Conservation (phyloP, 345 rosid genomes). For the Raphanus raphanistrum region DNA sequence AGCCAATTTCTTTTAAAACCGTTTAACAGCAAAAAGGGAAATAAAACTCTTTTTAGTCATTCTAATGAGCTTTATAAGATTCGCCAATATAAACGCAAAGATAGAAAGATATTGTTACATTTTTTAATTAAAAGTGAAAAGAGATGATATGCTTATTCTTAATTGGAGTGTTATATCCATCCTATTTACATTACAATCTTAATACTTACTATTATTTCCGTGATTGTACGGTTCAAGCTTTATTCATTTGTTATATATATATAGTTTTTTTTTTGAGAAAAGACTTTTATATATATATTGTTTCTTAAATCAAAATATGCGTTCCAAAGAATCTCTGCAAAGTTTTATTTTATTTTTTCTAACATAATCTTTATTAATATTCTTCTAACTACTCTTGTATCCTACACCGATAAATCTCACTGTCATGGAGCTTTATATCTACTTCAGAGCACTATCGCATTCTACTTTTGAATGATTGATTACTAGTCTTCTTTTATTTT, state of each 20-base stretch:
- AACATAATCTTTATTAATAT: not conserved
- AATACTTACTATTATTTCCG: constrained; percentile 21
- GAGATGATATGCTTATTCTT: constrained; percentile 18
- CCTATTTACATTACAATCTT: constrained; percentile 18
- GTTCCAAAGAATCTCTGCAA: constrained; percentile 21
- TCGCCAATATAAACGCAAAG: not conserved
- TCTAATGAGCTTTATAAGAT: not conserved
- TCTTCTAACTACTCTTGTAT: constrained; percentile 5
- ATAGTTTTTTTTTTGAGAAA: not conserved
- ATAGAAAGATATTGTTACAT: not conserved
- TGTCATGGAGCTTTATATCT: constrained; percentile 5
- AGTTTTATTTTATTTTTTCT: constrained; percentile 19
- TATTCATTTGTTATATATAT: not conserved
- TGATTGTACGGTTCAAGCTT: constrained; percentile 33
- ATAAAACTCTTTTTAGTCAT: not conserved
- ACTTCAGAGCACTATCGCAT: not conserved
- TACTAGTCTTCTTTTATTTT: constrained; percentile 7
- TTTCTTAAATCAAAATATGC: not conserved
- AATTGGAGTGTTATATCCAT: constrained; percentile 27
- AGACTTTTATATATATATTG: not conserved
- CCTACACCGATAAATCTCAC: constrained; percentile 3
- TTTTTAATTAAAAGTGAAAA: not conserved
- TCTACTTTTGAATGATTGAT: constrained; percentile 19
- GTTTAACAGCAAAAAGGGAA: not conserved
- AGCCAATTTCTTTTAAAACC: not conserved